Evolutionary conservation across 306 rosid species (phyloP).

Genomic region (Morella rubra): DNA sequence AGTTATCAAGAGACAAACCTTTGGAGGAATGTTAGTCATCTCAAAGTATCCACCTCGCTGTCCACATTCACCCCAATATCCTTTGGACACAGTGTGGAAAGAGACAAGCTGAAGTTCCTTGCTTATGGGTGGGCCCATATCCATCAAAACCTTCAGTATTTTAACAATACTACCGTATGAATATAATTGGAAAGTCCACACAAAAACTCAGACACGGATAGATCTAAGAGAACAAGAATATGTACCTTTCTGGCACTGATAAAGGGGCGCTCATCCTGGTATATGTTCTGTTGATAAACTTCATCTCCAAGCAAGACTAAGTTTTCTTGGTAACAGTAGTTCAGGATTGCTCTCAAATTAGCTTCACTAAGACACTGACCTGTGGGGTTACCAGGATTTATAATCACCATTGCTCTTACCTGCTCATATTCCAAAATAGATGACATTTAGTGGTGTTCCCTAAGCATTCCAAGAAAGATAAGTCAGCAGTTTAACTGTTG

Average conservation of each 20-base stretch:
- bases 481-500: slow-evolving; percentile 2
- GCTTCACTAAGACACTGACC: slow-evolving; percentile 94
- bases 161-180: slow-evolving; percentile 23
- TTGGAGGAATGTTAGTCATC: slow-evolving; percentile 95
- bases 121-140: slow-evolving; percentile 80
- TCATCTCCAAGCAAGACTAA: slow-evolving; percentile 96
- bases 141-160: slow-evolving; percentile 67
- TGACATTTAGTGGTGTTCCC: slow-evolving; percentile 13
- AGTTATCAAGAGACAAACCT: slow-evolving; percentile 52
- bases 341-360: slow-evolving; percentile 71
- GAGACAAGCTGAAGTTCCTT: slow-evolving; percentile 87
- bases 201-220: slow-evolving; percentile 14
- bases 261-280: slow-evolving; percentile 96
- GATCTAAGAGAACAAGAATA: slow-evolving; percentile 12
- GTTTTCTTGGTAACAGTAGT: slow-evolving; percentile 74
- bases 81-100: slow-evolving; percentile 92
- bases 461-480: slow-evolving; percentile 26
- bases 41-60: slow-evolving; percentile 99
- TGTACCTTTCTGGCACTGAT: slow-evolving; percentile 82
- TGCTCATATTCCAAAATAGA: slow-evolving; percentile 36
- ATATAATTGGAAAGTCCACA: slow-evolving; percentile 16
- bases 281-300: slow-evolving; percentile 94
- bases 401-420: slow-evolving; percentile 99
- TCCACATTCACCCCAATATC: slow-evolving; percentile 99
- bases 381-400: slow-evolving; percentile 98